Percentiles rank a stretch among this genome's conserved stretches.
phyloP scores from a whole-genome alignment of 2,329 filamentous ascomycete genomes.

The Magnaporthales sp. region DNA sequence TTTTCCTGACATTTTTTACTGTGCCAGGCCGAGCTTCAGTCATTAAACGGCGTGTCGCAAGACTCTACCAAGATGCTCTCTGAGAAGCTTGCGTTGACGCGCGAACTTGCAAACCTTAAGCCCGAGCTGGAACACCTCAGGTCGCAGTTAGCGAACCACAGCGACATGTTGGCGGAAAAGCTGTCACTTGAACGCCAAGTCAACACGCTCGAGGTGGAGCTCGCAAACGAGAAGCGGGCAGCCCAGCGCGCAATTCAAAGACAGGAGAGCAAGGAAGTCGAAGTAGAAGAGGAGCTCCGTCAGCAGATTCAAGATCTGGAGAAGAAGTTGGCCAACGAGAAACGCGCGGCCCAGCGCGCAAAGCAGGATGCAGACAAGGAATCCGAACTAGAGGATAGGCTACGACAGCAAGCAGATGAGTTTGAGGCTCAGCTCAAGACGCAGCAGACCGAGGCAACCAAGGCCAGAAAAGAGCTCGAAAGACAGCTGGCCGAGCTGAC shows the following conservation, averaged over 20 bases:
- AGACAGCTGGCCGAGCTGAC: constrained; percentile 53
- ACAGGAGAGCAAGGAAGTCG: constrained; percentile 22
- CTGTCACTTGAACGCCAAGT: constrained; percentile 71
- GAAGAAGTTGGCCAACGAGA: constrained; percentile 31
- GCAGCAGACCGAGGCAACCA: constrained; percentile 10
- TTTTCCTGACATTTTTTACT: constrained; percentile 12
- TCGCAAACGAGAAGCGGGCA: constrained; percentile 73
- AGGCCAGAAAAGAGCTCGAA: constrained; percentile 31
- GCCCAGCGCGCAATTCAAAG: constrained; percentile 44
- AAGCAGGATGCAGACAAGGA: constrained; percentile 19
- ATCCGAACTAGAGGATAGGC: constrained; percentile 24
- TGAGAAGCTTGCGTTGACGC: constrained; percentile 44
- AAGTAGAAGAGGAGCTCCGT: constrained; percentile 18
- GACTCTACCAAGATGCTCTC: constrained; percentile 62
- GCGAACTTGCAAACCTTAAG: constrained; percentile 42
- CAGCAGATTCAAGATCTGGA: constrained; percentile 22
- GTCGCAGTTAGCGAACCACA: constrained; percentile 49
- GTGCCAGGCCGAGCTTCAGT: constrained; percentile 60
- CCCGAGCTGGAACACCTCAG: constrained; percentile 48
- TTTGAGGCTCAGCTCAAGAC: constrained; percentile 17
- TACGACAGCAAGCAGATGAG: constrained; percentile 20
- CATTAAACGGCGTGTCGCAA: constrained; percentile 56
- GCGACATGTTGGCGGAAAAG: constrained; percentile 68
- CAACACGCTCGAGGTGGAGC: constrained; percentile 66
- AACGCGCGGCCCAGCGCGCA: constrained; percentile 14